A percentile compares a stretch with the other conserved stretches of the same genome.
Conservation (phyloP, 23 red algal species). For the Chondrus crispus region DNA sequence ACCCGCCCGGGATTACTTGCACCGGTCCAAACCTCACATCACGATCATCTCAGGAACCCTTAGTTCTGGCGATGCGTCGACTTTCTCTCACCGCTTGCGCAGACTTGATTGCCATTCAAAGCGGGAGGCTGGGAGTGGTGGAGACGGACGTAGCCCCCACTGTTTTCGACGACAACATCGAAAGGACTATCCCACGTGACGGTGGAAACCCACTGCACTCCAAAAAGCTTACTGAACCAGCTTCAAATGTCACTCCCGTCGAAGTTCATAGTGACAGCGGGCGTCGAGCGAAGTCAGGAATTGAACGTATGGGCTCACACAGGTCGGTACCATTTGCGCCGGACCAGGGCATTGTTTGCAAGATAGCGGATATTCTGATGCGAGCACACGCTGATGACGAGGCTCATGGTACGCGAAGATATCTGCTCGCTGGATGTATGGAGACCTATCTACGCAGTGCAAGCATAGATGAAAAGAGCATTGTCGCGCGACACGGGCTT, state of each 20-base stretch:
- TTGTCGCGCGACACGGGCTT: conserved; percentile 54
- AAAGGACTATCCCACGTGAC: neutral
- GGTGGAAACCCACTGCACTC: too few species aligned
- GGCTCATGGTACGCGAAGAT: conserved; percentile 11
- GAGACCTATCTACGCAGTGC: conserved; percentile 69
- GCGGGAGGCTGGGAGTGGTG: neutral
- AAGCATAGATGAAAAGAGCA: conserved; percentile 32
- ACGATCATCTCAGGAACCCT: neutral
- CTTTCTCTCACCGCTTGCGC: neutral
- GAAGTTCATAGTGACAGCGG: neutral
- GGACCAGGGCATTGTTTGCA: conserved; percentile 17
- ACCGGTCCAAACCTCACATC: neutral
- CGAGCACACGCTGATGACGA: neutral
- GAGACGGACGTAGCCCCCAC: too few species aligned
- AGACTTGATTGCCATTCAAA: neutral
- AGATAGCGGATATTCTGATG: conserved; percentile 20
- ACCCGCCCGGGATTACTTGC: too few species aligned
- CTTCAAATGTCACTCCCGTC: neutral
- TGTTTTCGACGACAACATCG: too few species aligned
- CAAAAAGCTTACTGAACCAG: neutral
- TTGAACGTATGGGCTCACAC: neutral
- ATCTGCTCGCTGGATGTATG: conserved; percentile 50
- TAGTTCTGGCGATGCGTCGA: neutral
- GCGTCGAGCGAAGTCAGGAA: neutral
- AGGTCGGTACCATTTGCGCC: neutral